Conservation (phyloP, 1,284 basidiomycete species). For the Pseudozyma tsukubaensis region DNA sequence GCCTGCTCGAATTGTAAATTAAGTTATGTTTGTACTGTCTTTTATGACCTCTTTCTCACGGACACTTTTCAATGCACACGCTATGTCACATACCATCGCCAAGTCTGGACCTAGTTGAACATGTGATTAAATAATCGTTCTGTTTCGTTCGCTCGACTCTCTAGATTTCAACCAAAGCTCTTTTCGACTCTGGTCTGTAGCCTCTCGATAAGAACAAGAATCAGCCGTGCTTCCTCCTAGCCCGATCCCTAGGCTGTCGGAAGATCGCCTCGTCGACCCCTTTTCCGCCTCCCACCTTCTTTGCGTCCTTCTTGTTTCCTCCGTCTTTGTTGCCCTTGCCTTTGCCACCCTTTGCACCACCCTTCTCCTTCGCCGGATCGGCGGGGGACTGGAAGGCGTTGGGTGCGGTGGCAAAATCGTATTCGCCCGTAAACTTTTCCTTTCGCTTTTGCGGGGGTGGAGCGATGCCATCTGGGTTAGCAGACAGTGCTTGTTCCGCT, state of each 20-base stretch:
- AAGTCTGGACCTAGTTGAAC: too few relatives aligned
- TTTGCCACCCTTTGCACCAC: background rate
- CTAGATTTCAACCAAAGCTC: too few relatives aligned
- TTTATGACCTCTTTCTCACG: background rate
- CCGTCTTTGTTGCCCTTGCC: constrained; percentile 4
- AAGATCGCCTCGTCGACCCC: constrained; percentile 14
- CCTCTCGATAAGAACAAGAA: too few relatives aligned
- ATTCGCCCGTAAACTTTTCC: constrained; percentile 38
- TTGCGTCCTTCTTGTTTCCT: constrained; percentile 3
- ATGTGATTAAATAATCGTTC: background rate
- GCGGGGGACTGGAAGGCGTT: constrained; percentile 22
- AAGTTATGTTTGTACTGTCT: background rate
- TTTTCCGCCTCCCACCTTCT: background rate
- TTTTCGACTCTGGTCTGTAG: too few relatives aligned
- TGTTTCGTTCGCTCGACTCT: background rate
- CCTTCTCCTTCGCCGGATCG: constrained; percentile 1
- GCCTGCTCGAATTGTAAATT: constrained; percentile 1
- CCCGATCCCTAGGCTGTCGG: constrained; percentile 39
- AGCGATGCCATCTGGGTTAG: background rate
- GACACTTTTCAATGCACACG: constrained; percentile 10
- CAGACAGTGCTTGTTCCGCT: constrained; percentile 12
- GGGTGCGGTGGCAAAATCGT: constrained; percentile 19
- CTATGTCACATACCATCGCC: too few relatives aligned
- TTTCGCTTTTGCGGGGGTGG: constrained; percentile 14
- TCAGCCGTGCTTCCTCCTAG: constrained; percentile 26